phyloP scores from a whole-genome alignment of 768 basidiomycete genomes.

The Leccinellum rugosiceps region DNA sequence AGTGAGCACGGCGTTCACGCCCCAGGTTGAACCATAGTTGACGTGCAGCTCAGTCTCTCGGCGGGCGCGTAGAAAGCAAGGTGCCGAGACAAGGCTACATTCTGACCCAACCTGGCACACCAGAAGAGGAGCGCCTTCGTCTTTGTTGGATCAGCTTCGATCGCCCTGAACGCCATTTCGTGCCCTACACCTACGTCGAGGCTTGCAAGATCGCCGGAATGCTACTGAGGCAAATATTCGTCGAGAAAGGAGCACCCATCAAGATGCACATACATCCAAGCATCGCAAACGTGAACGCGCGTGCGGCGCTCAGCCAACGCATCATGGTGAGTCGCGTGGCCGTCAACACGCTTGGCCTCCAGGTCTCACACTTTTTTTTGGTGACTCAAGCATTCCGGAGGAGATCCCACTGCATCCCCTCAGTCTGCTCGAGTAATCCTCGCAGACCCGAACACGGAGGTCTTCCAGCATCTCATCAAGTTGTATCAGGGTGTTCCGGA shows the following conservation, averaged over 20 bases:
- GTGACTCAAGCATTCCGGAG: slow-evolving; percentile 68
- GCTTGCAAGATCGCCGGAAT: slow-evolving; percentile 80
- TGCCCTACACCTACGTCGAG: slow-evolving; percentile 78
- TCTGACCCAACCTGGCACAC: slow-evolving; percentile 62
- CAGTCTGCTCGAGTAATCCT: slow-evolving; percentile 73
- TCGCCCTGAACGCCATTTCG: slow-evolving; percentile 72
- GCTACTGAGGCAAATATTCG: slow-evolving; percentile 73
- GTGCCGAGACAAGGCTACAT: slow-evolving; percentile 76
- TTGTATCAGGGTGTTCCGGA: slow-evolving; percentile 64
- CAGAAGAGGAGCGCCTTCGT: slow-evolving; percentile 73
- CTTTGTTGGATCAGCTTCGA: slow-evolving; percentile 69
- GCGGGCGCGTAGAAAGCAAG: slow-evolving; percentile 74
- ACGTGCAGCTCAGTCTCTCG: slow-evolving; percentile 50
- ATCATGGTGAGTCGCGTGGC: slow-evolving; percentile 53
- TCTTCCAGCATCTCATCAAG: slow-evolving; percentile 71
- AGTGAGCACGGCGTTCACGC: slow-evolving; percentile 34
- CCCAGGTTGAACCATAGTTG: slow-evolving; percentile 1
- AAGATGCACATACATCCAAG: slow-evolving; percentile 79
- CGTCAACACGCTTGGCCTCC: slow-evolving; percentile 3
- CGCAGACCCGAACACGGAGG: slow-evolving; percentile 75
- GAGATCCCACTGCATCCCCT: slow-evolving; percentile 68
- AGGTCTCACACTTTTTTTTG: neutral
- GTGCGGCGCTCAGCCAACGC: slow-evolving; percentile 60
- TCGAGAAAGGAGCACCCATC: slow-evolving; percentile 61
- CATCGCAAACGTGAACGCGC: slow-evolving; percentile 74